A percentile compares a stretch with the other conserved stretches of the same genome.
Evolutionary conservation across 164 flowering plant species (phyloP).

Genomic region (Cinnamomum micranthum): DNA sequence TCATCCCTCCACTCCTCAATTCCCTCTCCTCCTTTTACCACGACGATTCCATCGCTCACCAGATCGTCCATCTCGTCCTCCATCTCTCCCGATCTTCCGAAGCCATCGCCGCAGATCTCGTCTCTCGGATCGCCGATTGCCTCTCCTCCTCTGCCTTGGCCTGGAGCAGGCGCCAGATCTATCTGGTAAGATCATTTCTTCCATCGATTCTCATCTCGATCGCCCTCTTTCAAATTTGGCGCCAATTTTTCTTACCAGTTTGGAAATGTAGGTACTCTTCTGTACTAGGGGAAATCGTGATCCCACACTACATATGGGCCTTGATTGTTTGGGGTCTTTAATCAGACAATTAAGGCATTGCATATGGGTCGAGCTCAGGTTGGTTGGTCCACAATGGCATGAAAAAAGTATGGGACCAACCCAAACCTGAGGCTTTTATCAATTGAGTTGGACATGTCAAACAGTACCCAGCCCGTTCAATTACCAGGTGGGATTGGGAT

Average conservation of each 20-base stretch:
- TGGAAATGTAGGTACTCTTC: neutral
- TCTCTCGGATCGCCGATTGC: conserved; percentile 42
- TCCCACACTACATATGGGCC: neutral
- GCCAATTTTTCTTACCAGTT: neutral
- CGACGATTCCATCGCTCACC: conserved; percentile 67
- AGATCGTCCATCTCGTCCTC: conserved; percentile 36
- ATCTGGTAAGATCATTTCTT: conserved; percentile 34
- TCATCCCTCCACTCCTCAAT: conserved; percentile 58
- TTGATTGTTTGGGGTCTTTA: neutral
- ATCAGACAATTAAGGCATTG: too few species aligned
- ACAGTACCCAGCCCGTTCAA: too few species aligned
- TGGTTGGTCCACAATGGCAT: too few species aligned
- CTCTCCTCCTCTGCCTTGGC: conserved; percentile 45
- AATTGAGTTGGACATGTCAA: too few species aligned
- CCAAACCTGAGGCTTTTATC: too few species aligned
- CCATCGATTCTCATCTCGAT: neutral
- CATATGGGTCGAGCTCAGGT: too few species aligned
- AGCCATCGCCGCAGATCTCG: conserved; percentile 36
- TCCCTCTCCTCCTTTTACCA: conserved; percentile 44
- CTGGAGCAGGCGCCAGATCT: conserved; percentile 69
- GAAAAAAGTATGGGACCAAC: too few species aligned
- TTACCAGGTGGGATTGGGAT: too few species aligned
- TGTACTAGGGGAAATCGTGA: neutral
- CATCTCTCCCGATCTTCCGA: conserved; percentile 29
- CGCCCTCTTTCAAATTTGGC: neutral